Evolutionary conservation across 768 basidiomycete genomes (phyloP), one percentile per base, ranked within the genome.

Genomic region (Termitomyces sp.): DNA sequence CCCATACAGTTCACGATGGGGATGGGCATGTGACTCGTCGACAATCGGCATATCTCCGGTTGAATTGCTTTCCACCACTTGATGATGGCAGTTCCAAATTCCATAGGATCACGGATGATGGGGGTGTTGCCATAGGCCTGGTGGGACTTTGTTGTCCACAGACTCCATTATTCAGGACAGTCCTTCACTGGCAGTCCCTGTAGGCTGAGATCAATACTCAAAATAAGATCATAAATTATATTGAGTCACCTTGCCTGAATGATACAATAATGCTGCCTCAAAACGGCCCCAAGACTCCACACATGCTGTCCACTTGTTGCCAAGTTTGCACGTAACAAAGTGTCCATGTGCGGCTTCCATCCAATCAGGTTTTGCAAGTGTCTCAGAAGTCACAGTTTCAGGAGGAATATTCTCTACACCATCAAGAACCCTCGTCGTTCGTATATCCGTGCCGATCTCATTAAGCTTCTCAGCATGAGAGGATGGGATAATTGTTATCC

Each of bases 11-110:
- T 40, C 3, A 18, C 7, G 3, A 50, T 3, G 5, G 32, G 12
- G 14, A 36, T 33, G 33, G 33, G 37, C 18, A 58, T 20, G 7
- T 39, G 12, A n/a, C 5, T 43, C 1, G 1, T 32, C 1, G 45
- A 39, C n/a, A 5, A 10, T 30, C 24, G 26, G 12, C 52, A 55
- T 43, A 56, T 50, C 16, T 48, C 42, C 14, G 50, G 62, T 37
- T 65, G 61, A 22, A 65, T 65, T 0, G 20, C 4, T 36, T 58
- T 53, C 64, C 62, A 65, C 58, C 64, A 65, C 18, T 56, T 60
- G 24, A 63, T 50, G 6, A 63, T 10, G 5, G 56, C 58, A 0
- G 57, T 14, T 20, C 61, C 59, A 33, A 65, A 65, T 16, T 64
- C 60, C 27, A 60, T 37, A 9, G 61, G 58, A 46, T 62, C 54